phyloP scores from a whole-genome alignment of 1,139 yeast genomes.

The Geotrichum citri-aurantii region DNA sequence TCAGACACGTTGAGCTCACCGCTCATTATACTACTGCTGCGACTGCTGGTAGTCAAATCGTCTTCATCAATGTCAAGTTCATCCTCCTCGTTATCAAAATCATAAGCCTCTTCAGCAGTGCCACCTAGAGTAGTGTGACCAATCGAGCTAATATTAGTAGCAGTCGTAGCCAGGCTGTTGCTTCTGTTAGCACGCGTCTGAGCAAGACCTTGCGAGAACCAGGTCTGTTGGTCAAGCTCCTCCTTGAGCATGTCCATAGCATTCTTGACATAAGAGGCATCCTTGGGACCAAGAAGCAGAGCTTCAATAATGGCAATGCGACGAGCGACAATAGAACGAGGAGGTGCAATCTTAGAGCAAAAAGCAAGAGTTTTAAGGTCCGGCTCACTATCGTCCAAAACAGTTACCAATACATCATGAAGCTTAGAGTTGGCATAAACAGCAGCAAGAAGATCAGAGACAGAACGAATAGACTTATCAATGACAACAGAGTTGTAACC shows the following conservation, averaged over 20 bases:
- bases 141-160: background rate
- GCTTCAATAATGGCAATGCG: constrained; percentile 33
- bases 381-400: constrained; percentile 22
- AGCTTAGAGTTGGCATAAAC: constrained; percentile 30
- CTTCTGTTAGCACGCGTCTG: background rate
- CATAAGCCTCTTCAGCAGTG: background rate
- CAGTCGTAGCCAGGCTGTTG: background rate
- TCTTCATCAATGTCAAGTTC: constrained; percentile 17
- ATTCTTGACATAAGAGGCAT: constrained; percentile 23
- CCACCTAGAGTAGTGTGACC: background rate
- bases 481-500: constrained; percentile 25
- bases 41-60: constrained; percentile 10
- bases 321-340: constrained; percentile 28
- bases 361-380: constrained; percentile 23
- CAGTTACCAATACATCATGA: constrained; percentile 27
- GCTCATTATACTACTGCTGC: constrained; percentile 10
- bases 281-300: constrained; percentile 28
- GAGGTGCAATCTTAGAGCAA: constrained; percentile 31
- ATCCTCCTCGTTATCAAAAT: background rate
- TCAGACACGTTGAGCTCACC: constrained; percentile 12
- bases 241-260: constrained; percentile 25
- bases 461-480: constrained; percentile 30
- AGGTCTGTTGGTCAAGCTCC: constrained; percentile 21
- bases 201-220: constrained; percentile 11
- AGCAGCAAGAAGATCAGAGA: constrained; percentile 33